Conservation (phyloP, 208 protist species). For the Wallacemonas sp. region DNA sequence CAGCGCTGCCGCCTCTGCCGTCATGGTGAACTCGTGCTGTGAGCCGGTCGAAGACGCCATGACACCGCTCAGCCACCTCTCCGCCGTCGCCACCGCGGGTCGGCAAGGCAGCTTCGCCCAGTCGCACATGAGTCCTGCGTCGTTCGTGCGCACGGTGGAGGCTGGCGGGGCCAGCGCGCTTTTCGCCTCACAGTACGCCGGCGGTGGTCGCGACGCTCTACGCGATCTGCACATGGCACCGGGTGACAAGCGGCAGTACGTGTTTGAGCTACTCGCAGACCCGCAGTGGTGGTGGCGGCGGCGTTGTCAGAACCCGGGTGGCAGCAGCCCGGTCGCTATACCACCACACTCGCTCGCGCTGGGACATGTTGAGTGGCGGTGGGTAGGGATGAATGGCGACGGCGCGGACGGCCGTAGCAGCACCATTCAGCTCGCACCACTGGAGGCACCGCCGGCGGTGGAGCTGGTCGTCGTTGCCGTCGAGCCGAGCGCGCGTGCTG, state of each 20-base stretch:
- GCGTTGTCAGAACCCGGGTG: conserved; percentile 17
- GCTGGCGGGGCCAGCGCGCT: conserved; percentile 7
- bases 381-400: conserved; percentile 52
- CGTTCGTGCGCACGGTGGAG: not conserved
- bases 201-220: conserved; percentile 10
- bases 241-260: conserved; percentile 32
- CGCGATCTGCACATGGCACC: conserved; percentile 29
- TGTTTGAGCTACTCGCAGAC: conserved; percentile 33
- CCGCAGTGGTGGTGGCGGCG: conserved; percentile 18
- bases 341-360: conserved; percentile 25
- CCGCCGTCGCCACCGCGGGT: too few relatives aligned
- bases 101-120: too few relatives aligned
- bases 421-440: conserved; percentile 22
- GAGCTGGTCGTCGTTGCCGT: conserved; percentile 19
- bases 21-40: too few relatives aligned
- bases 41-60: too few relatives aligned
- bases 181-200: conserved; percentile 10
- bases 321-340: not conserved
- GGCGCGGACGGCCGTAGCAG: conserved; percentile 35
- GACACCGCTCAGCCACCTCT: too few relatives aligned
- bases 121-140: not conserved
- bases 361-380: conserved; percentile 51
- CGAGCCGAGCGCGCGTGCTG: conserved; percentile 5
- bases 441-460: conserved; percentile 28
- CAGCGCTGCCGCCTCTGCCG: too few relatives aligned